Percentiles rank a stretch among this genome's conserved stretches.
Conservation (phyloP, 495 filamentous ascomycete genomes). For the Aspergillus avenaceus region DNA sequence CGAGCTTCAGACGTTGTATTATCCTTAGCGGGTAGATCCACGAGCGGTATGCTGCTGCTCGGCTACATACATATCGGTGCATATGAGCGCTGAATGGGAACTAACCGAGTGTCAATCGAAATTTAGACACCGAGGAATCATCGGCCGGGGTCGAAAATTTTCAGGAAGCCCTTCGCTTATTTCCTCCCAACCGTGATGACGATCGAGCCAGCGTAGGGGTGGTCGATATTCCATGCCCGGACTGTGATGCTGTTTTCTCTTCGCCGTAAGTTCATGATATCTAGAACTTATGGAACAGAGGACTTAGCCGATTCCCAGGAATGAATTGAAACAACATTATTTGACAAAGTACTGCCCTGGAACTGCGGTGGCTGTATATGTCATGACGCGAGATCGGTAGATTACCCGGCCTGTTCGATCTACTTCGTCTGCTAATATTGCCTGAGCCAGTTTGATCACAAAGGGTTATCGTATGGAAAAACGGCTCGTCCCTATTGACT, state of each 20-base stretch:
- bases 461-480: slow-evolving; percentile 33
- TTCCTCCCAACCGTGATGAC: slow-evolving; percentile 25
- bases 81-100: neutral
- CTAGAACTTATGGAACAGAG: neutral
- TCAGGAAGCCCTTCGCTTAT: slow-evolving; percentile 24
- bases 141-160: slow-evolving; percentile 19
- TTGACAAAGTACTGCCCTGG: slow-evolving; percentile 26
- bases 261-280: slow-evolving; percentile 14
- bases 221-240: slow-evolving; percentile 22
- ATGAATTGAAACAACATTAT: slow-evolving; percentile 26
- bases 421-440: neutral
- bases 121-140: slow-evolving; percentile 10
- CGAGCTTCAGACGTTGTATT: slow-evolving; percentile 20
- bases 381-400: slow-evolving; percentile 31
- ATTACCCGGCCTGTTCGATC: neutral
- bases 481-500: slow-evolving; percentile 21
- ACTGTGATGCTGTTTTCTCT: slow-evolving; percentile 29
- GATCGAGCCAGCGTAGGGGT: slow-evolving; percentile 19
- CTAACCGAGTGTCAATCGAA: neutral
- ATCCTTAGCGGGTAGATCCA: slow-evolving; percentile 19
- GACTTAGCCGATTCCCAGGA: slow-evolving; percentile 6
- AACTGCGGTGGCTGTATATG: slow-evolving; percentile 25
- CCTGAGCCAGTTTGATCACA: slow-evolving; percentile 20
- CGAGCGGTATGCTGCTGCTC: slow-evolving; percentile 14
- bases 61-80: slow-evolving; percentile 6